Evolutionary conservation across 441 rosid genomes (phyloP), one percentile per base, ranked within the genome.

Genomic region (Erodium texanum): DNA sequence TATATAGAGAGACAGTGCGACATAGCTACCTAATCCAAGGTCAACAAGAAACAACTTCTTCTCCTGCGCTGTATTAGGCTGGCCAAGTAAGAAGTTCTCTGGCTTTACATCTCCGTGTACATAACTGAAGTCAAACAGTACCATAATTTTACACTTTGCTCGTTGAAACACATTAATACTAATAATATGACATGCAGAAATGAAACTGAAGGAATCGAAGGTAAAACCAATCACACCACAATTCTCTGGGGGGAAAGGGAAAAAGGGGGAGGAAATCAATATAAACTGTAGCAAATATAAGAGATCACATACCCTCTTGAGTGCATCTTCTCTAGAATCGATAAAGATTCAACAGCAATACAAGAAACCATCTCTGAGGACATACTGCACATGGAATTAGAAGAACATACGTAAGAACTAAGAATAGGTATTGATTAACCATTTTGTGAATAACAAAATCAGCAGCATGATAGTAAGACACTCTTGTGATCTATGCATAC

Each of bases 21-120:
- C 70, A 14, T 64, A 74, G 66, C 68, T 64, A 72, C 84, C 99
- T 84, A 94, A 83, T 54, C 99, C 99, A 76, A 94, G 84, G 78
- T 94, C 99, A 77, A 94, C 96, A 66, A 94, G 99, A 78, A 83
- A 94, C 68, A 94, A 69, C 80, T 94, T 94, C 81, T 94, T 94
- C 84, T 91, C 99, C 76, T 94, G 96, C 7, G 93, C 10, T 34
- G 99, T 88, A 70, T 87, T 81, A 62, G 96, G 99, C 81, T 94
- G 97, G 66, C 99, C 99, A 52, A 94, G 61, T 54, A 54, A 18
- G 23, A 54, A 54, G 61, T 19, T 54, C 62, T 54, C 62, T 1
- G 98, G 99, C 82, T 94, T 94, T 71, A 94, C 99, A 79, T 94
- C 99, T 70, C 99, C 99, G 72, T 94, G 99, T 78, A 94, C 99